phyloP scores from a whole-genome alignment of 192 early-diverging fungal species.

The Phlyctochytrium planicorne region DNA sequence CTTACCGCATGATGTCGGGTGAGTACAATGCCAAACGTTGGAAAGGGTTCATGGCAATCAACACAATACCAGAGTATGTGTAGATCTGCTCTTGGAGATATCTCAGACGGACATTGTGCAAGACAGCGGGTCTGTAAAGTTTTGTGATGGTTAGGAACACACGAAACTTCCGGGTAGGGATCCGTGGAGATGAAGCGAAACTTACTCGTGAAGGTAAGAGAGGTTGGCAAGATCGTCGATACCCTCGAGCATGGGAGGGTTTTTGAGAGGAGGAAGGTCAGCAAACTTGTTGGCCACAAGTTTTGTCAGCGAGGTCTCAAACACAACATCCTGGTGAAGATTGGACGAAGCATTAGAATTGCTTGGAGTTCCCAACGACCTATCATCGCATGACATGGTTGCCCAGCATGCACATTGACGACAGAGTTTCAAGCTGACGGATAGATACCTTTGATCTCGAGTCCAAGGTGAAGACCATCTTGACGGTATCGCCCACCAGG shows the following conservation, averaged over 20 bases:
- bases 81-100: constrained; percentile 95
- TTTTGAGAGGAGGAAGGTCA: constrained; percentile 81
- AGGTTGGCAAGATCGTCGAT: constrained; percentile 92
- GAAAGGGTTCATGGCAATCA: constrained; percentile 98
- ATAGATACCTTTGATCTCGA: constrained; percentile 49
- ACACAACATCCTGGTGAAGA: constrained; percentile 59
- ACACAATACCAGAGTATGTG: constrained; percentile 97
- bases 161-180: constrained; percentile 29
- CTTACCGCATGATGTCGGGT: constrained; percentile 76
- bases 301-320: constrained; percentile 64
- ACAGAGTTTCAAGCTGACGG: neutral
- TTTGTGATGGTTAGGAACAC: neutral
- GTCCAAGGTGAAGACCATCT: constrained; percentile 63
- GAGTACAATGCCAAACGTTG: constrained; percentile 80
- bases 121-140: constrained; percentile 61
- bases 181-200: constrained; percentile 13
- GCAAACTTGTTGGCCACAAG: constrained; percentile 56
- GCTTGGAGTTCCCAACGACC: neutral
- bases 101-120: constrained; percentile 87
- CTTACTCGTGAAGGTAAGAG: constrained; percentile 94
- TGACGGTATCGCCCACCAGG: constrained; percentile 51
- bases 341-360: neutral
- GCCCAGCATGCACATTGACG: neutral
- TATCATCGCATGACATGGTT: neutral
- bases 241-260: constrained; percentile 53